These are phyloP conservation scores for Alternaria ventricosa DNA, from an alignment of 2,329 filamentous ascomycete species.

Conservation along the genomic window DNA sequence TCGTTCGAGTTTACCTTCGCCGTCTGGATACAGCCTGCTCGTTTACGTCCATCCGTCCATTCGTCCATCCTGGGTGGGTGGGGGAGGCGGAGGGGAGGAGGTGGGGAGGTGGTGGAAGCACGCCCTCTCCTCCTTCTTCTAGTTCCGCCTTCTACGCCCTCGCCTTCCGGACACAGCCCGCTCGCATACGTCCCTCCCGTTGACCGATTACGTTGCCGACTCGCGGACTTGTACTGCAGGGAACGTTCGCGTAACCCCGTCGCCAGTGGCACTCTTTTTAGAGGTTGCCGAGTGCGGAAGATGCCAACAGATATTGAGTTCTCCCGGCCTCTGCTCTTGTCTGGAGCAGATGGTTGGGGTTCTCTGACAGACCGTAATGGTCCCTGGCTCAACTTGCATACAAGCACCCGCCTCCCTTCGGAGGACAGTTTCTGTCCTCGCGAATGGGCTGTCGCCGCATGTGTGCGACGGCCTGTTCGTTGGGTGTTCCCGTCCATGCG, in stretches of 20 bases:
- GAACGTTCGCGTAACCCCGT: slow-evolving; percentile 23
- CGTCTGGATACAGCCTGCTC: slow-evolving; percentile 8
- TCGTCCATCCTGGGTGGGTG: background rate
- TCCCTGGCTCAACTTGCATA: slow-evolving; percentile 34
- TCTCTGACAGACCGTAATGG: slow-evolving; percentile 35
- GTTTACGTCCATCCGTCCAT: slow-evolving; percentile 2
- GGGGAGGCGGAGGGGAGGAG: no score
- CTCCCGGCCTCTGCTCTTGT: background rate
- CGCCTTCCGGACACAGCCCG: slow-evolving; percentile 7
- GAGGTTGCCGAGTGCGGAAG: slow-evolving; percentile 30
- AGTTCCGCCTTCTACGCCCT: background rate
- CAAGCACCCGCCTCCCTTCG: slow-evolving; percentile 16
- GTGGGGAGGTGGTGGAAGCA: no score
- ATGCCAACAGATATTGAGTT: slow-evolving; percentile 37
- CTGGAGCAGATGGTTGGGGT: background rate
- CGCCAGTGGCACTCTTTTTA: slow-evolving; percentile 28
- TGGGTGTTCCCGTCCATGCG: background rate
- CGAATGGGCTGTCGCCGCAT: background rate
- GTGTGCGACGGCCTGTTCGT: background rate
- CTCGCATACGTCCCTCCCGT: slow-evolving; percentile 2
- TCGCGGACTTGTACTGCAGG: slow-evolving; percentile 26
- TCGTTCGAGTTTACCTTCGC: slow-evolving; percentile 7
- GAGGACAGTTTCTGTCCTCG: background rate
- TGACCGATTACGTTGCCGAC: background rate
- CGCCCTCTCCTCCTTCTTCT: no score